A percentile compares a stretch with the other conserved stretches of the same genome.
These are phyloP conservation scores for Austroboletus festivus DNA, from an alignment of 768 basidiomycete genomes.

Conservation along the genomic window DNA sequence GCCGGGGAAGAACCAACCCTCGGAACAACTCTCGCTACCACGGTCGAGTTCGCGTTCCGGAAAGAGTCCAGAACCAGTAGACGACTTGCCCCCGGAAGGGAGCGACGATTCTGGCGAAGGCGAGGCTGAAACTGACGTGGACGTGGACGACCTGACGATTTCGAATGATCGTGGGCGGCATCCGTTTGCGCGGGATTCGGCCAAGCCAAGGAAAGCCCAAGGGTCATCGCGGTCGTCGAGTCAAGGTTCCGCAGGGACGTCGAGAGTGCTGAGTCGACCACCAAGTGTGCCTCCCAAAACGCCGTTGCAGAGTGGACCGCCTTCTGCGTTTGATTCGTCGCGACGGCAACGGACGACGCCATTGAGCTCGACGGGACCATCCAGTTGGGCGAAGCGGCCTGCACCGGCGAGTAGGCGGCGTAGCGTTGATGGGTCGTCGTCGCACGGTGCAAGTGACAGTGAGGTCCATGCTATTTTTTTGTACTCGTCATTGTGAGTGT, in stretches of 20 bases:
- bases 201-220: slow-evolving; percentile 24
- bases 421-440: slow-evolving; percentile 62
- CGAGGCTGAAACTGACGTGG: slow-evolving; percentile 31
- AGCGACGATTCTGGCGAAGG: slow-evolving; percentile 26
- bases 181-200: slow-evolving; percentile 14
- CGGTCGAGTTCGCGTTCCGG: no score
- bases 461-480: slow-evolving; percentile 46
- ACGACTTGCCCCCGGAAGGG: slow-evolving; percentile 32
- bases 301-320: slow-evolving; percentile 35
- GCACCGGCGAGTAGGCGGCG: slow-evolving; percentile 63
- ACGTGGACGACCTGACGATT: slow-evolving; percentile 34
- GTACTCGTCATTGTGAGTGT: background rate
- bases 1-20: slow-evolving; percentile 16
- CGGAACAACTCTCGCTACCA: slow-evolving; percentile 12
- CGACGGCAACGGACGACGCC: slow-evolving; percentile 71
- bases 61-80: slow-evolving; percentile 31
- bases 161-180: slow-evolving; percentile 40
- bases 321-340: slow-evolving; percentile 67
- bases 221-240: slow-evolving; percentile 65
- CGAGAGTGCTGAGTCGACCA: slow-evolving; percentile 45
- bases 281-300: slow-evolving; percentile 59
- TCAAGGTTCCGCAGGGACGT: slow-evolving; percentile 47
- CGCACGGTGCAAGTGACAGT: slow-evolving; percentile 57
- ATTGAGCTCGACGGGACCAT: slow-evolving; percentile 55
- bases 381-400: slow-evolving; percentile 73